Base-by-base conservation (phyloP, 345 rosid species). In the Syzygium jambos region DNA sequence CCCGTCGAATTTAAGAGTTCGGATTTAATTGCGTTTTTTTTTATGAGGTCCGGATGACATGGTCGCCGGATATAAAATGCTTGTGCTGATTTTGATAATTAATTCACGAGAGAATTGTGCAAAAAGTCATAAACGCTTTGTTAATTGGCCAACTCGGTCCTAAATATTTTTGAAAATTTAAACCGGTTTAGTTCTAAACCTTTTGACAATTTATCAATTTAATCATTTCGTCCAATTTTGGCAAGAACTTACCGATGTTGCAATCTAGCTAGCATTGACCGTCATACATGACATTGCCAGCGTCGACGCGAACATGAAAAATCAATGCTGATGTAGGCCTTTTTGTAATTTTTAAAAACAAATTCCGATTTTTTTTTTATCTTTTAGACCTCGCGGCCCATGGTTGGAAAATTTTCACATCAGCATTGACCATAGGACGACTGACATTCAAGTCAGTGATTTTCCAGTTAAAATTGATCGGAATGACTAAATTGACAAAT, bases 151-250 rank as follows among this genome's bases (percentile, higher is more conserved):
- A 1, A 25, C 23, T 59, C 1, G 11, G 27, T 11, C 5, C 2
- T 59, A 59, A 11, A 27, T 0, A 59, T 27, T 59, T 5, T 43
- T 43, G 7, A 43, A 0, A 11, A 11, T 56, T 59, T 25, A 25
- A 0, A 25, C 27, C 11, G 5, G 11, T 27, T 59, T 59, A 59
- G 0, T 0, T 0, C 0, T 59, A 11, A 27, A 25, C 0, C 0
- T 27, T 59, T 27, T 59, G 0, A 59, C 11, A 0, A 11, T 27
- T 57, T 27, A 1, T 0, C 7, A 11, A 59, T 27, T 25, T 27
- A 59, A 1, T 59, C 5, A 59, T 57, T 57, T 0, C 3, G 6
- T 1, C 7, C 46, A 43, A 43, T 43, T 43, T 43, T 43, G 46
- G 46, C 46, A 0, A 43, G 1, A 43, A 43, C 7, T 43, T 43